These are phyloP conservation scores for Boletales sp. DNA, from an alignment of 768 basidiomycete species.

Conservation along the genomic window DNA sequence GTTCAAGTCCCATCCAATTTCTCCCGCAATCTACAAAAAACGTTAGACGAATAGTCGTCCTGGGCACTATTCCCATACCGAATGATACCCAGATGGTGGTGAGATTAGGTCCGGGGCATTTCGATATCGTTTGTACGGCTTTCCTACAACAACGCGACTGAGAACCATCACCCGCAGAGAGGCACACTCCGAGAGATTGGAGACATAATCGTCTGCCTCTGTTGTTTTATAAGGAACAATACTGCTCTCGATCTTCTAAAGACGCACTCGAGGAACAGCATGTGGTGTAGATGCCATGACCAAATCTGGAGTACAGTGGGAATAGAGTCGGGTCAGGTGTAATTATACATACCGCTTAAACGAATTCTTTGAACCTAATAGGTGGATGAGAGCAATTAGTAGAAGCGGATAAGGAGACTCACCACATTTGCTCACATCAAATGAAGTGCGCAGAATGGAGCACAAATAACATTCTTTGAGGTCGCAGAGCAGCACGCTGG, in stretches of 20 bases:
- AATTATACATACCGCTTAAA: slow-evolving; percentile 41
- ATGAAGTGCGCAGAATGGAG: slow-evolving; percentile 53
- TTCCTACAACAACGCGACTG: slow-evolving; percentile 64
- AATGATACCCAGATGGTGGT: slow-evolving; percentile 58
- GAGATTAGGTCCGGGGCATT: slow-evolving; percentile 47
- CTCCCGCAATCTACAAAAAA: slow-evolving; percentile 48
- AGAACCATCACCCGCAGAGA: slow-evolving; percentile 50
- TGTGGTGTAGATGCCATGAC: slow-evolving; percentile 66
- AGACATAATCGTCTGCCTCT: slow-evolving; percentile 68
- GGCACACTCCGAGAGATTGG: slow-evolving; percentile 40
- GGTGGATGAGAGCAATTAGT: slow-evolving; percentile 8
- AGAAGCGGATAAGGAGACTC: slow-evolving; percentile 13
- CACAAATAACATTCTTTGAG: slow-evolving; percentile 54
- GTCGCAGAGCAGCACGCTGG: slow-evolving; percentile 45
- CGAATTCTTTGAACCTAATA: slow-evolving; percentile 49
- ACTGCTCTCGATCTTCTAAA: not conserved
- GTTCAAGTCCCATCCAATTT: slow-evolving; percentile 62
- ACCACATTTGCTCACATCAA: slow-evolving; percentile 60
- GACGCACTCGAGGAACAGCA: slow-evolving; percentile 61
- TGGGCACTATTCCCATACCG: slow-evolving; percentile 36
- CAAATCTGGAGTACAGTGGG: slow-evolving; percentile 44
- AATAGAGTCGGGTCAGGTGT: not conserved
- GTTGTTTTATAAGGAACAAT: slow-evolving; percentile 7
- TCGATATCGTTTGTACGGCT: slow-evolving; percentile 44
- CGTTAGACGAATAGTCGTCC: not conserved